phyloP scores from a whole-genome alignment of 345 rosid genomes.

The Lepidium sativum region DNA sequence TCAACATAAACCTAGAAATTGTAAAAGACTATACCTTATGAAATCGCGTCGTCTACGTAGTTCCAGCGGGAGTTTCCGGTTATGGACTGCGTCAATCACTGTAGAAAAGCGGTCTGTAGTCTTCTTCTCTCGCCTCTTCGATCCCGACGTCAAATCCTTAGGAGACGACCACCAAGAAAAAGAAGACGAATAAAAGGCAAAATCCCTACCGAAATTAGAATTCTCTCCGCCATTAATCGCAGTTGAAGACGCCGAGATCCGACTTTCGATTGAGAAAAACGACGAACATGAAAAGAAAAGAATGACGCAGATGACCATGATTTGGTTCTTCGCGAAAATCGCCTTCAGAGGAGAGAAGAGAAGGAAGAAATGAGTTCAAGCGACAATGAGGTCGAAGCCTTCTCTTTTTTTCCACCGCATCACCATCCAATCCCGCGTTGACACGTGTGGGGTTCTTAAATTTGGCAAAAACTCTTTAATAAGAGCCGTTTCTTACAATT shows the following conservation, averaged over 20 bases:
- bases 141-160: conserved; percentile 19
- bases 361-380: no score
- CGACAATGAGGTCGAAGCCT: no score
- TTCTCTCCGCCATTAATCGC: background rate
- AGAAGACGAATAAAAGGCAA: conserved; percentile 33
- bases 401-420: no score
- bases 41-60: conserved; percentile 74
- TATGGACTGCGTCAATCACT: conserved; percentile 64
- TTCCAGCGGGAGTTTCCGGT: conserved; percentile 82
- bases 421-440: no score
- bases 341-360: no score
- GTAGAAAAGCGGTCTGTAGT: conserved; percentile 51
- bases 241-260: conserved; percentile 8
- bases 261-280: background rate
- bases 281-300: background rate
- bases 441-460: no score
- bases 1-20: background rate
- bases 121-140: conserved; percentile 44
- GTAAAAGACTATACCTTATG: conserved; percentile 39
- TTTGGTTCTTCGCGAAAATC: no score
- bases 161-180: conserved; percentile 26
- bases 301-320: conserved; percentile 21
- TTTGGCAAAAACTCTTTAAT: no score
- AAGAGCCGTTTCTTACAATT: no score
- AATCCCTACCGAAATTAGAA: conserved; percentile 24